Evolutionary conservation across 169 alveolate genomes (phyloP).

Genomic region (Cryptosporidium meleagridis): DNA sequence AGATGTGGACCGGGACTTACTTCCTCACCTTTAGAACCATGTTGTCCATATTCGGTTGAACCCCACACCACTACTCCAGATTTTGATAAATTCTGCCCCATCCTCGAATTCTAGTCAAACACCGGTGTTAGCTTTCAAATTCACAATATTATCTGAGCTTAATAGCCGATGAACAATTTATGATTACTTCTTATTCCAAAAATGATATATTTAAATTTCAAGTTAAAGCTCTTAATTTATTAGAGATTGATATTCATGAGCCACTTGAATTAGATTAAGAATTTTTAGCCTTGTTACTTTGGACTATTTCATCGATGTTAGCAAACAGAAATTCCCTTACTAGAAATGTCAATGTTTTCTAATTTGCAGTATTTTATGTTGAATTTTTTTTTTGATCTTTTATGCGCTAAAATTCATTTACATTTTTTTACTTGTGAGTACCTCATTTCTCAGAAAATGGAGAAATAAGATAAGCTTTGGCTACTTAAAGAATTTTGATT

Average conservation of each 20-base stretch:
- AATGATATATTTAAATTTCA: background rate
- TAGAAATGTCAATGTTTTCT: background rate
- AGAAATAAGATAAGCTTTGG: background rate
- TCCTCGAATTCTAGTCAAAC: background rate
- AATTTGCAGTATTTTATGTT: background rate
- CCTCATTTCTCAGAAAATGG: background rate
- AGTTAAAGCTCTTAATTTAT: background rate
- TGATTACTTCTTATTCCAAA: background rate
- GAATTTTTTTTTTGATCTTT: background rate
- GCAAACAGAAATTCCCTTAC: background rate
- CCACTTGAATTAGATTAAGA: background rate
- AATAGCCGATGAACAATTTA: background rate
- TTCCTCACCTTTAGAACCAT: conserved; percentile 31
- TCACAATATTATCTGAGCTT: background rate
- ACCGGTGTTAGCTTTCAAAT: background rate
- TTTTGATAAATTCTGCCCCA: conserved; percentile 77
- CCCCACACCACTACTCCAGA: conserved; percentile 81
- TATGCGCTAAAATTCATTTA: conserved; percentile 13
- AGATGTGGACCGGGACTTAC: conserved; percentile 26
- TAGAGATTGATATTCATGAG: background rate
- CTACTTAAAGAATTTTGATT: background rate
- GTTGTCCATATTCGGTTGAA: conserved; percentile 68
- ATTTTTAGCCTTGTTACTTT: background rate
- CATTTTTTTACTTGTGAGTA: background rate
- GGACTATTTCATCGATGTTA: background rate